Percentiles rank a stretch among this genome's conserved stretches.
These are phyloP conservation scores for Talaromyces islandicus DNA, from an alignment of 2,329 filamentous ascomycete genomes.

Conservation along the genomic window DNA sequence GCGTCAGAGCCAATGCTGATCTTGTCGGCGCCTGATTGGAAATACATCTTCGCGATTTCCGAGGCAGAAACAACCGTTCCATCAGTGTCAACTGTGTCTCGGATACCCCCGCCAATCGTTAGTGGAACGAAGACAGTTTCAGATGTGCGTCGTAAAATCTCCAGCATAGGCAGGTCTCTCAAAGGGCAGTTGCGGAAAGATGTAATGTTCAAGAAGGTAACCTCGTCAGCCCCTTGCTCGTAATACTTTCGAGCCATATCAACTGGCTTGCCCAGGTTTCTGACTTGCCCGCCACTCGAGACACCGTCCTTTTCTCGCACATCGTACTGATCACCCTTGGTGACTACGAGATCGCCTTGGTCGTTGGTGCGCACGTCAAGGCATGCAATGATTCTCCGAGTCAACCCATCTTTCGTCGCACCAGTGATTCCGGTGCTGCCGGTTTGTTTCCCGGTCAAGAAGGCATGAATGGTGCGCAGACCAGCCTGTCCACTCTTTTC, in stretches of 20 bases:
- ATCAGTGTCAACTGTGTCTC: conserved; percentile 85
- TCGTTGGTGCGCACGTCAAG: conserved; percentile 95
- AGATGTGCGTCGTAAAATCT: conserved; percentile 79
- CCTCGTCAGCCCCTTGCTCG: conserved; percentile 90
- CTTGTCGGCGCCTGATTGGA: conserved; percentile 94
- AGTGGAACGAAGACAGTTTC: conserved; percentile 92
- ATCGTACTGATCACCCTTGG: conserved; percentile 98
- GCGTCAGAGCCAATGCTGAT: conserved; percentile 95
- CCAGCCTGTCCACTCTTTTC: conserved; percentile 94
- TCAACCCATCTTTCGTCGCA: conserved; percentile 60
- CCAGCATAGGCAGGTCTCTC: conserved; percentile 90
- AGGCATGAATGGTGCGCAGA: conserved; percentile 74
- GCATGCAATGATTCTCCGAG: conserved; percentile 90
- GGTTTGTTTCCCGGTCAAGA: conserved; percentile 66
- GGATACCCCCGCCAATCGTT: conserved; percentile 91
- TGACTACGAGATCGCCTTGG: conserved; percentile 89
- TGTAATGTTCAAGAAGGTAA: conserved; percentile 97
- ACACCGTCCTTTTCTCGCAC: conserved; percentile 76
- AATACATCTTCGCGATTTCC: conserved; percentile 93
- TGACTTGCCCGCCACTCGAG: conserved; percentile 57
- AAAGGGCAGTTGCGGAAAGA: conserved; percentile 93
- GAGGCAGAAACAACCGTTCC: conserved; percentile 81
- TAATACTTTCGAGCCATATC: conserved; percentile 93
- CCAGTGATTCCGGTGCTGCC: conserved; percentile 42
- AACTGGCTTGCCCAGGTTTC: conserved; percentile 94